Evolutionary conservation across 495 filamentous ascomycete genomes (phyloP).

Genomic region (Saxophila tyrrhenica): DNA sequence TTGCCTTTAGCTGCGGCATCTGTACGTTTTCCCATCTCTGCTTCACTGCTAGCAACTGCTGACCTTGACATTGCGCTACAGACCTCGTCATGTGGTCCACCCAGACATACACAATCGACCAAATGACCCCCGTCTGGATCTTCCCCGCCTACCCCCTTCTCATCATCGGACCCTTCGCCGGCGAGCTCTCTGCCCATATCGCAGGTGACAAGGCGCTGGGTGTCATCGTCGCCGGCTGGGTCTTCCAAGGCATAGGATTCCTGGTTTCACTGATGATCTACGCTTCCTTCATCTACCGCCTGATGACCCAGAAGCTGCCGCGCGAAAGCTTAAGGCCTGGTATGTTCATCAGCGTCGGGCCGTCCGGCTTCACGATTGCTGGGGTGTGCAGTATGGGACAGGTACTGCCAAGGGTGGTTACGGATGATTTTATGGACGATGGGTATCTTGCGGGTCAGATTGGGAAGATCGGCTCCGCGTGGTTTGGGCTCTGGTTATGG

Average conservation of each 20-base stretch:
- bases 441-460: conserved; percentile 45
- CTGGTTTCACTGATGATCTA: conserved; percentile 70
- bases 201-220: conserved; percentile 35
- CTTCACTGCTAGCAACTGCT: not conserved
- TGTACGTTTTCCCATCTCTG: conserved; percentile 53
- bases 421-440: conserved; percentile 48
- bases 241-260: conserved; percentile 75
- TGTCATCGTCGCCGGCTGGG: conserved; percentile 59
- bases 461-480: conserved; percentile 43
- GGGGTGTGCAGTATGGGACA: conserved; percentile 52
- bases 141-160: conserved; percentile 83
- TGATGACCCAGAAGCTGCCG: conserved; percentile 87
- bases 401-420: conserved; percentile 35
- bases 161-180: conserved; percentile 64
- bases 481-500: conserved; percentile 70
- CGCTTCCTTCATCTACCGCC: conserved; percentile 71
- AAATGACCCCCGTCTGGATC: conserved; percentile 89
- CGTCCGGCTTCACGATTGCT: conserved; percentile 65
- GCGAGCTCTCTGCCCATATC: conserved; percentile 46
- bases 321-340: conserved; percentile 63
- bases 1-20: conserved; percentile 53
- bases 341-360: conserved; percentile 78
- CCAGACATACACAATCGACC: conserved; percentile 65
- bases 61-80: not conserved
- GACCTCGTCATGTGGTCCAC: conserved; percentile 43